Evolutionary conservation across 306 rosid genomes (phyloP).

Genomic region (Neltuma alba): DNA sequence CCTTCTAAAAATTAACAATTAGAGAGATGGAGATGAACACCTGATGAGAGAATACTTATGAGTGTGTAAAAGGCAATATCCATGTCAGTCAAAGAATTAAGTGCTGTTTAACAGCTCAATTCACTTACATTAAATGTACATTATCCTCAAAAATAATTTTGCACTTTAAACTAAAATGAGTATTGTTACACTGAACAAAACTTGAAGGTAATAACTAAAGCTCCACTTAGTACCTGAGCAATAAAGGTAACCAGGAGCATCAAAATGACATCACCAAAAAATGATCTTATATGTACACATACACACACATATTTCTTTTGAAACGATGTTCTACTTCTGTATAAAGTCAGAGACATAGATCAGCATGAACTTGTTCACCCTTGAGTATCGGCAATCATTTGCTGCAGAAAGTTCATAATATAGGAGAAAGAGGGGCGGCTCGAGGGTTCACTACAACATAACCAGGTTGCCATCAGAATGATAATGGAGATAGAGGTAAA

Average conservation of each 20-base stretch:
- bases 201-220: slow-evolving; percentile 10
- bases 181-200: background rate
- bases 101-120: slow-evolving; percentile 13
- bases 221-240: slow-evolving; percentile 26
- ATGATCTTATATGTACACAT: background rate
- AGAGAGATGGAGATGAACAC: background rate
- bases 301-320: background rate
- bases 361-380: slow-evolving; percentile 47
- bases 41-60: background rate
- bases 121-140: slow-evolving; percentile 6
- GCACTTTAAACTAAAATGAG: background rate
- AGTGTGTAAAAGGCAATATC: background rate
- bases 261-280: background rate
- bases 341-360: slow-evolving; percentile 40
- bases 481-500: background rate
- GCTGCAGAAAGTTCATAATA: slow-evolving; percentile 75
- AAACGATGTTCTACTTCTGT: slow-evolving; percentile 30
- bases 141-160: slow-evolving; percentile 9
- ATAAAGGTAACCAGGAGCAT: background rate
- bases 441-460: slow-evolving; percentile 71
- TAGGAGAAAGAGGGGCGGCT: slow-evolving; percentile 78
- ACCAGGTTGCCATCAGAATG: slow-evolving; percentile 23
- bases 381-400: slow-evolving; percentile 51
- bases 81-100: background rate
- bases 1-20: no score